Percentiles rank a stretch among this genome's conserved stretches.
Evolutionary conservation across 352 stramenopile species (phyloP).

Genomic region (Globisporangium nodosum): DNA sequence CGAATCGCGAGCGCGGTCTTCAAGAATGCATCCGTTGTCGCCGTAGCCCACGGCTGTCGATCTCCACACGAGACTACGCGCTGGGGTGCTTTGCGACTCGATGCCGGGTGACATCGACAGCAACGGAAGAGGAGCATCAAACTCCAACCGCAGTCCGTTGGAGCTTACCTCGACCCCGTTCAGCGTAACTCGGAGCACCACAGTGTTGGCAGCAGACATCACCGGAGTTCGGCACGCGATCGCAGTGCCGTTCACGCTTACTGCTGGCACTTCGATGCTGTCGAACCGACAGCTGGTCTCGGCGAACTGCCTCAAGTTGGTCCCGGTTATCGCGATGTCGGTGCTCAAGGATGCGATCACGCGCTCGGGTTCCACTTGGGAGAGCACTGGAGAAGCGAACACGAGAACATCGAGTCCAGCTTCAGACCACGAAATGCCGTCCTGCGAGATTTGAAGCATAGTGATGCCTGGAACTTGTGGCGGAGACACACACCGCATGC

Average conservation of each 20-base stretch:
- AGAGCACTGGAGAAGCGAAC: slow-evolving; percentile 29
- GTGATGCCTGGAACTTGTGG: slow-evolving; percentile 17
- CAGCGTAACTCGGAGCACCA: slow-evolving; percentile 25
- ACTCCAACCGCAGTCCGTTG: slow-evolving; percentile 18
- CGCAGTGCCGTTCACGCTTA: slow-evolving; percentile 21
- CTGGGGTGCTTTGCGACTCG: background rate
- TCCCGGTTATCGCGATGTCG: slow-evolving; percentile 29
- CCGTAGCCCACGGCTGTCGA: background rate
- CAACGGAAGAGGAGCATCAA: slow-evolving; percentile 11
- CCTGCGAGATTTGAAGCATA: slow-evolving; percentile 24
- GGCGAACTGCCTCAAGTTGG: slow-evolving; percentile 27
- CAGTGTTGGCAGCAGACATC: background rate
- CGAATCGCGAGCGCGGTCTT: too few relatives aligned
- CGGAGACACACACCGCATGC: slow-evolving; percentile 29
- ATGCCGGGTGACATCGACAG: slow-evolving; percentile 12
- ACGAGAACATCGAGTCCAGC: slow-evolving; percentile 18
- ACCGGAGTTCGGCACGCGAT: slow-evolving; percentile 29
- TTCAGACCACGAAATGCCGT: slow-evolving; percentile 32
- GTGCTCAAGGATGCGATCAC: slow-evolving; percentile 7
- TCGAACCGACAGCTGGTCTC: slow-evolving; percentile 32
- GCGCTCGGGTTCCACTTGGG: slow-evolving; percentile 17
- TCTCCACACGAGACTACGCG: too few relatives aligned
- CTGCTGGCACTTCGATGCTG: slow-evolving; percentile 15
- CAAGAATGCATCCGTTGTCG: background rate
- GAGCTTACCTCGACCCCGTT: slow-evolving; percentile 34